Evolutionary conservation across 257 asterid genomes (phyloP).

Genomic region (Salvia rosmarinus): DNA sequence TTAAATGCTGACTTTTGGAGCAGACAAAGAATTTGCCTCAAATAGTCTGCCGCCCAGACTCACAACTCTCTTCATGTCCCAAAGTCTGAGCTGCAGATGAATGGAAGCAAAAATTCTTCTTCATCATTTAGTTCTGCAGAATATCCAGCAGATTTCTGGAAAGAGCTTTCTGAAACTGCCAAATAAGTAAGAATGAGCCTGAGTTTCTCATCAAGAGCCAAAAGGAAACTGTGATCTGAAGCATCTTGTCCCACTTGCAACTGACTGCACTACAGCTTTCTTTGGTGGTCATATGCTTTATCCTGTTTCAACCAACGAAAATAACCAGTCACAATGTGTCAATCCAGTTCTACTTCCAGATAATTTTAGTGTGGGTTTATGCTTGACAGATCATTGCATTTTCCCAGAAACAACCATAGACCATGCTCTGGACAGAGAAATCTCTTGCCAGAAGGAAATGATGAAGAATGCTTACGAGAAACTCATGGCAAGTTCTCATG

Average conservation of each 20-base stretch:
- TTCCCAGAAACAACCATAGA: conserved; percentile 6
- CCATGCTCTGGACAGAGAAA: conserved; percentile 3
- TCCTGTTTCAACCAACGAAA: conserved; percentile 29
- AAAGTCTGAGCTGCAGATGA: conserved; percentile 30
- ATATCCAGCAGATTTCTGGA: conserved; percentile 32
- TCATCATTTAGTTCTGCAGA: conserved; percentile 34
- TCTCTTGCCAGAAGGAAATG: conserved; percentile 2
- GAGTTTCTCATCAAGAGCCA: conserved; percentile 46
- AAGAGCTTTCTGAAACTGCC: conserved; percentile 34
- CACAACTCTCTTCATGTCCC: conserved; percentile 39
- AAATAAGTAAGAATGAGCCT: conserved; percentile 37
- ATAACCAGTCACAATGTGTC: conserved; percentile 34
- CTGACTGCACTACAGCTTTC: conserved; percentile 20
- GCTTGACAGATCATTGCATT: conserved; percentile 7
- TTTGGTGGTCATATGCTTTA: conserved; percentile 29
- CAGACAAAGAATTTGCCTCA: conserved; percentile 42
- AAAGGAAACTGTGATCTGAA: conserved; percentile 32
- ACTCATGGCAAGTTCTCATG: conserved; percentile 4
- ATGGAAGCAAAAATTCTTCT: conserved; percentile 35
- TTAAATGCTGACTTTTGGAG: conserved; percentile 34
- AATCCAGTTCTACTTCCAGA: conserved; percentile 33
- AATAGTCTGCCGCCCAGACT: conserved; percentile 41
- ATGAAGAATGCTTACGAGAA: conserved; percentile 15
- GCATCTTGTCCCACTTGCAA: conserved; percentile 20
- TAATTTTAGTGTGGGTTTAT: conserved; percentile 26